Conservation (phyloP, 2,329 filamentous ascomycete species). For the Ophiosphaerella narmari region DNA sequence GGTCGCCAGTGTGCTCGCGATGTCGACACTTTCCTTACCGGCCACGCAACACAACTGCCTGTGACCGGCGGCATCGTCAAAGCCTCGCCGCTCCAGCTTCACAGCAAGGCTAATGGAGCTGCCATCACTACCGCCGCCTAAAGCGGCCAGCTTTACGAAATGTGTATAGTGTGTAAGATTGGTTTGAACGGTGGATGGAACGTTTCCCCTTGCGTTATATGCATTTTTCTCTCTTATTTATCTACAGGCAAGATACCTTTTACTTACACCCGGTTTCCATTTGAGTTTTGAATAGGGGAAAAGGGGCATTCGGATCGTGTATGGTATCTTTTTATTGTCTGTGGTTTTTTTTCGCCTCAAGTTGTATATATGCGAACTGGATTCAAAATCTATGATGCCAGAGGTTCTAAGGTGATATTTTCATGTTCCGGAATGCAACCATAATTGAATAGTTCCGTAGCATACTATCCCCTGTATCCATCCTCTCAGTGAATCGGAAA, state of each 20-base stretch:
- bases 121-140: conserved; percentile 44
- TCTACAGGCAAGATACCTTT: conserved; percentile 43
- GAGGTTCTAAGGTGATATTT: neutral
- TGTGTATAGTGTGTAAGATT: neutral
- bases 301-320: conserved; percentile 29
- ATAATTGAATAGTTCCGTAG: no score
- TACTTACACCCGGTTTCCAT: conserved; percentile 19
- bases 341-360: conserved; percentile 17
- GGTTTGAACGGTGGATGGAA: no score
- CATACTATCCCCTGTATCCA: no score
- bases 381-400: neutral
- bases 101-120: conserved; percentile 44
- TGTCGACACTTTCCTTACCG: conserved; percentile 84
- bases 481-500: no score
- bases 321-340: conserved; percentile 33
- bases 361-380: conserved; percentile 19
- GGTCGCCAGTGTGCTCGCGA: conserved; percentile 91
- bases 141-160: conserved; percentile 8
- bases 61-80: conserved; percentile 93
- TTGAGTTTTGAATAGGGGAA: conserved; percentile 19
- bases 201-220: conserved; percentile 7
- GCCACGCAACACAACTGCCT: conserved; percentile 74
- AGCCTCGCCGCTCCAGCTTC: conserved; percentile 26
- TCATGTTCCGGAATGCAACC: no score
- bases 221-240: conserved; percentile 31